Conservation (phyloP, 805 yeast genomes). For the Spathaspora arborariae region DNA sequence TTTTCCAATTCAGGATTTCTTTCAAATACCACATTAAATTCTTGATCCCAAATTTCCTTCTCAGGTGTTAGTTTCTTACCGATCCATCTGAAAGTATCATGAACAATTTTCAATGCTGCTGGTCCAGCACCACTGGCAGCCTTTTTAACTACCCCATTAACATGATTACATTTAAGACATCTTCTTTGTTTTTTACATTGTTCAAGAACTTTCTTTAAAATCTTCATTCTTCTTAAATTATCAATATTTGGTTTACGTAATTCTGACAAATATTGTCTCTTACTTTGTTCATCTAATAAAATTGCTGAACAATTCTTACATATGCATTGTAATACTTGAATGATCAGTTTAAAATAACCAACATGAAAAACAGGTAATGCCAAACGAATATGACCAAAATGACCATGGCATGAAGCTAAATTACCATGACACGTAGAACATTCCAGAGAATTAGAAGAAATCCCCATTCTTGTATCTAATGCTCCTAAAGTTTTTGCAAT, state of each 20-base stretch:
- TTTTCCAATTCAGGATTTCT: conserved; percentile 86
- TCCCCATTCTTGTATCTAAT: conserved; percentile 90
- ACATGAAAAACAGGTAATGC: conserved; percentile 97
- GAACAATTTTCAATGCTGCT: conserved; percentile 92
- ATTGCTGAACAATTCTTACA: conserved; percentile 87
- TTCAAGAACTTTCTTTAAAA: conserved; percentile 75
- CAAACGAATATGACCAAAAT: conserved; percentile 90
- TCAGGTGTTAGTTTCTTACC: conserved; percentile 88
- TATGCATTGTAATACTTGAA: conserved; percentile 81
- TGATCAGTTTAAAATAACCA: conserved; percentile 91
- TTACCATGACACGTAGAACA: conserved; percentile 92
- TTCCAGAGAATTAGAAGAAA: conserved; percentile 77
- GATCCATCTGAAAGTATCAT: conserved; percentile 92
- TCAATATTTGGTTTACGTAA: conserved; percentile 85
- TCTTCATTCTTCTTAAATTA: conserved; percentile 86
- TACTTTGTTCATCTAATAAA: conserved; percentile 67
- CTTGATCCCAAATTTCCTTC: conserved; percentile 81
- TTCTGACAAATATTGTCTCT: conserved; percentile 68
- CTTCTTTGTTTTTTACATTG: conserved; percentile 95
- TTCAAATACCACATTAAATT: conserved; percentile 69
- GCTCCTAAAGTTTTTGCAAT: conserved; percentile 84
- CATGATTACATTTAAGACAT: conserved; percentile 79
- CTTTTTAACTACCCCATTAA: conserved; percentile 96
- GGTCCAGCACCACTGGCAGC: conserved; percentile 90
- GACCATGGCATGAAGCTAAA: conserved; percentile 95